Evolutionary conservation across 257 asterid genomes (phyloP).

Genomic region (Orobanche coerulescens): DNA sequence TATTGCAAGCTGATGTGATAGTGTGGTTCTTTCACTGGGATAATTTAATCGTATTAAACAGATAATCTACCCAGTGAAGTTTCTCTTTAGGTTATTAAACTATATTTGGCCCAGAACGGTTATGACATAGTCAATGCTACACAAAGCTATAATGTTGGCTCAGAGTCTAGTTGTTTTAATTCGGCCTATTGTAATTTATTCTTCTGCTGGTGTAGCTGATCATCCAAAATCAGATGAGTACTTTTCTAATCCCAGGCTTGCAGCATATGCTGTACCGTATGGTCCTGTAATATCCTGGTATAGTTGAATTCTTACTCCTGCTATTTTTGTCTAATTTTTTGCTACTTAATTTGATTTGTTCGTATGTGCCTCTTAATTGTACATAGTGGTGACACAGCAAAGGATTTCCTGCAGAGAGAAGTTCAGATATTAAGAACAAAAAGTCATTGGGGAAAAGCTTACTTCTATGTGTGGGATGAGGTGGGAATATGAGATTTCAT

Average conservation of each 20-base stretch:
- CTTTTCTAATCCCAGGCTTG: constrained; percentile 87
- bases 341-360: constrained; percentile 27
- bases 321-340: constrained; percentile 15
- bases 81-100: not conserved
- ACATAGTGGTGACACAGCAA: constrained; percentile 61
- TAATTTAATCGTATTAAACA: constrained; percentile 8
- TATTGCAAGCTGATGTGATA: constrained; percentile 5
- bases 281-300: constrained; percentile 71
- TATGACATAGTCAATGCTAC: not conserved
- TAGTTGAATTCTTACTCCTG: constrained; percentile 16
- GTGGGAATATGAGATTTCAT: constrained; percentile 37
- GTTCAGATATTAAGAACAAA: constrained; percentile 80
- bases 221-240: constrained; percentile 98
- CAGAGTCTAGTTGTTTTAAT: constrained; percentile 10
- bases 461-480: constrained; percentile 99
- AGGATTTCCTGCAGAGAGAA: constrained; percentile 71
- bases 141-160: not conserved
- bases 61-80: not conserved
- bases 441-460: constrained; percentile 90
- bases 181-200: constrained; percentile 11
- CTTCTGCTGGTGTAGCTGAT: constrained; percentile 55
- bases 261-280: constrained; percentile 96
- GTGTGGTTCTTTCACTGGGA: not conserved
- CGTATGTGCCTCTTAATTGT: constrained; percentile 38
- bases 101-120: constrained; percentile 8